phyloP scores from a whole-genome alignment of 352 stramenopile species.

The Thalassiosira ordinaria region DNA sequence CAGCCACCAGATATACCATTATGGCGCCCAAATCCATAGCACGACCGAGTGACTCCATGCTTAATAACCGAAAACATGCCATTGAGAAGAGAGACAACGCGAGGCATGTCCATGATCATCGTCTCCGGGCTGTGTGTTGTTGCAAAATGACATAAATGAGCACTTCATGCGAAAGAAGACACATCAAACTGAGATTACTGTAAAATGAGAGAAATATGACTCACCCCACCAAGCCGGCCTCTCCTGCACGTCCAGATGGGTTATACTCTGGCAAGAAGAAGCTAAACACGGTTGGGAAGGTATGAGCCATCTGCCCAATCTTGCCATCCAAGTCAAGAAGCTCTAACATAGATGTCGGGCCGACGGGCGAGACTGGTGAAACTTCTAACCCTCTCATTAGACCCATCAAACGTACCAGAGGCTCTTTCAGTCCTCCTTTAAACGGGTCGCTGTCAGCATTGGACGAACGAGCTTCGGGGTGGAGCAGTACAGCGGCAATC shows the following conservation, averaged over 20 bases:
- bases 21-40: slow-evolving; percentile 67
- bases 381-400: slow-evolving; percentile 67
- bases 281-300: slow-evolving; percentile 76
- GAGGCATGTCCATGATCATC: slow-evolving; percentile 68
- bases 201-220: too few relatives aligned
- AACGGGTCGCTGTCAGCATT: slow-evolving; percentile 67
- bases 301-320: slow-evolving; percentile 56
- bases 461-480: slow-evolving; percentile 63
- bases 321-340: slow-evolving; percentile 1
- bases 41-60: slow-evolving; percentile 65
- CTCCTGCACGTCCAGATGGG: slow-evolving; percentile 30
- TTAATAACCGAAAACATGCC: slow-evolving; percentile 76
- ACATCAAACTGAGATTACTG: too few relatives aligned
- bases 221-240: slow-evolving; percentile 24
- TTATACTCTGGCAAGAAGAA: slow-evolving; percentile 78
- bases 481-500: slow-evolving; percentile 74
- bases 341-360: slow-evolving; percentile 24
- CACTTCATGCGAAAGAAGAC: too few relatives aligned
- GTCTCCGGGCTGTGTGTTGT: too few relatives aligned
- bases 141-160: too few relatives aligned
- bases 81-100: slow-evolving; percentile 64
- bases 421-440: slow-evolving; percentile 61
- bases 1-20: not conserved
- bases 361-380: slow-evolving; percentile 21
- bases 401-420: slow-evolving; percentile 59